Evolutionary conservation across 257 asterid genomes (phyloP).

Genomic region (Lycium barbarum): DNA sequence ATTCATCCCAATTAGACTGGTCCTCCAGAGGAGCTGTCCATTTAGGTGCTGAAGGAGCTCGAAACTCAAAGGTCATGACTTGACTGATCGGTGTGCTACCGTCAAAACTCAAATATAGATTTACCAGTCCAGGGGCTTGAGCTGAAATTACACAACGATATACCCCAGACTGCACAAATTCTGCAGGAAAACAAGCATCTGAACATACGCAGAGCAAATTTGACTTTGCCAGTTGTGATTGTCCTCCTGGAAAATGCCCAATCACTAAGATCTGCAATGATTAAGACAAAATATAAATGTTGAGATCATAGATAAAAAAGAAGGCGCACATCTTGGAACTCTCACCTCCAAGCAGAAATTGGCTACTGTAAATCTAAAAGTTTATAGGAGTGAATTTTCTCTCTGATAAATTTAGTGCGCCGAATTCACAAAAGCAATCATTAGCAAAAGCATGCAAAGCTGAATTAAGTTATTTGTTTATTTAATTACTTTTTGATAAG

Average conservation of each 20-base stretch:
- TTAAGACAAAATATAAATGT: background rate
- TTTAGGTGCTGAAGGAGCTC: conserved; percentile 55
- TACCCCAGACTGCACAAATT: conserved; percentile 78
- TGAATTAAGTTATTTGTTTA: conserved; percentile 13
- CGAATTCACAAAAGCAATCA: conserved; percentile 6
- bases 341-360: background rate
- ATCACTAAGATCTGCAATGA: conserved; percentile 79
- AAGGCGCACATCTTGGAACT: background rate
- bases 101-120: conserved; percentile 75
- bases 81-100: conserved; percentile 84
- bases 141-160: conserved; percentile 72
- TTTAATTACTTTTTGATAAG: background rate
- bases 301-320: background rate
- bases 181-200: conserved; percentile 60
- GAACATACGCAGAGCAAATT: conserved; percentile 73
- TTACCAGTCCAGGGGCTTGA: conserved; percentile 69
- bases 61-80: conserved; percentile 74
- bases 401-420: conserved; percentile 12
- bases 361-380: conserved; percentile 13
- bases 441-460: conserved; percentile 3
- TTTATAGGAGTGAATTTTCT: conserved; percentile 18
- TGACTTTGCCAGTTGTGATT: conserved; percentile 47
- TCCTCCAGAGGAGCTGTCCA: conserved; percentile 45
- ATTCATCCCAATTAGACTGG: conserved; percentile 66
- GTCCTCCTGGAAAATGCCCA: conserved; percentile 67